Percentiles rank a stretch among this genome's conserved stretches.
Conservation (phyloP, 352 stramenopile genomes). For the Salisapilia sapeloensis region DNA sequence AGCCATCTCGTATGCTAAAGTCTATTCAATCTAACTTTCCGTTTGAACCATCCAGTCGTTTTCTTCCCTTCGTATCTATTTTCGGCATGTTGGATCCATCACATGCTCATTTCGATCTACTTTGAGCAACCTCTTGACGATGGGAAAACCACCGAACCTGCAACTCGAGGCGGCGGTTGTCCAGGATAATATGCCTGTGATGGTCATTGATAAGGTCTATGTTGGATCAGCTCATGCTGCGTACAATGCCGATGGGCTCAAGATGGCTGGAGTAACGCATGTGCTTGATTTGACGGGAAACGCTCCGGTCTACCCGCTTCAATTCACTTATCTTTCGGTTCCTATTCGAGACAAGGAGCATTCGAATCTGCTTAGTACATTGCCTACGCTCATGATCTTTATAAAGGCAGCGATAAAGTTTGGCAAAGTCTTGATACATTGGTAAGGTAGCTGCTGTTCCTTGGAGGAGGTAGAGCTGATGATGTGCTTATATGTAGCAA, state of each 20-base stretch:
- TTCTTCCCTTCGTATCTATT: too few relatives aligned
- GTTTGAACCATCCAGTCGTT: too few relatives aligned
- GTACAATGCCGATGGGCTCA: conserved; percentile 75
- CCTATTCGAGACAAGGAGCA: conserved; percentile 82
- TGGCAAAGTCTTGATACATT: conserved; percentile 73
- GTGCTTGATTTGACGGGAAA: conserved; percentile 75
- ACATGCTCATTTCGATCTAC: not conserved
- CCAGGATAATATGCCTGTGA: conserved; percentile 74
- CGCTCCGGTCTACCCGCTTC: conserved; percentile 74
- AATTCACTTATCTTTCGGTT: conserved; percentile 84
- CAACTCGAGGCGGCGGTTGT: conserved; percentile 44
- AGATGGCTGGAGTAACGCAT: conserved; percentile 59
- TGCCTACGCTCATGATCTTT: conserved; percentile 65
- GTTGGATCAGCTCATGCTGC: conserved; percentile 75
- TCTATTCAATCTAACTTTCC: too few relatives aligned
- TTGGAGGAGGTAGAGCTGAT: not conserved
- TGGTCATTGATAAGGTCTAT: conserved; percentile 51
- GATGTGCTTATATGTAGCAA: conserved; percentile 8
- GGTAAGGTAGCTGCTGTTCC: conserved; percentile 8
- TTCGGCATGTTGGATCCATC: too few relatives aligned
- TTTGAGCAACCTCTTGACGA: conserved; percentile 4
- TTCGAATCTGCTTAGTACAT: conserved; percentile 72
- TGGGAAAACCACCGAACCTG: conserved; percentile 36
- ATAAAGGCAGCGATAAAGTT: conserved; percentile 44
- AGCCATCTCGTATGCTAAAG: too few relatives aligned